Evolutionary conservation across 2,329 filamentous ascomycete genomes (phyloP), one percentile per base, ranked within the genome.

Genomic region (Orbilia quercus): DNA sequence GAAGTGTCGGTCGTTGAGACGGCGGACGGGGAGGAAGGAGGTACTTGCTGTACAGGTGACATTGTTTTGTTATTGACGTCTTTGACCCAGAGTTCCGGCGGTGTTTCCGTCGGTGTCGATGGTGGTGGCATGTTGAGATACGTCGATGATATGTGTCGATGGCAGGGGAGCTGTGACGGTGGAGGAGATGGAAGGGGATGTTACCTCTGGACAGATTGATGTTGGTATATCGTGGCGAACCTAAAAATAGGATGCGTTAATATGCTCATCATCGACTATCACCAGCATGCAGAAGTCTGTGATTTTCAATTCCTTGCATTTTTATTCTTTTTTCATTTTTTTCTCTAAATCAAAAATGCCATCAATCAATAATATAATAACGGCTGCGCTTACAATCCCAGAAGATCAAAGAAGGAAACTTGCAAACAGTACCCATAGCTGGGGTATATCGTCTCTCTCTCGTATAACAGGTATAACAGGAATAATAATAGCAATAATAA

Each of bases 321-420:
- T 38, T 60, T 48, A 42, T n/a, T n/a, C n/a, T 48, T 31, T 62
- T 51, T 31, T 31, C 38, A 42, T 60, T 62, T 62, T 60, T 62
- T 51, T 62, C 58, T 62, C 58, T 51, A 51, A 51, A 31, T 51
- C 47, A n/a, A 45, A 22, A 28, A 62, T 51, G 45, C 34, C 58
- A 50, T 62, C 58, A 38, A 62, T 51, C 23, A 11, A 22, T n/a
- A n/a, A n/a, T n/a, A n/a, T n/a, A n/a, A n/a, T n/a, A 31, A 16
- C 48, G 28, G 9, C 9, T 25, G 44, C 47, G 18, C 42, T n/a
- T 14, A 7, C 22, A 25, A 16, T 12, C 28, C 23, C 48, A 22
- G 18, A 51, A 3, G 14, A 38, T 34, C 1, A 22, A 23, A 31
- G 36, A 44, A 25, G 28, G 34, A 55, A 38, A 48, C 25, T 11